Base-by-base conservation (phyloP, 768 basidiomycete genomes). In the Lanmaoa pseudosensibilis region DNA sequence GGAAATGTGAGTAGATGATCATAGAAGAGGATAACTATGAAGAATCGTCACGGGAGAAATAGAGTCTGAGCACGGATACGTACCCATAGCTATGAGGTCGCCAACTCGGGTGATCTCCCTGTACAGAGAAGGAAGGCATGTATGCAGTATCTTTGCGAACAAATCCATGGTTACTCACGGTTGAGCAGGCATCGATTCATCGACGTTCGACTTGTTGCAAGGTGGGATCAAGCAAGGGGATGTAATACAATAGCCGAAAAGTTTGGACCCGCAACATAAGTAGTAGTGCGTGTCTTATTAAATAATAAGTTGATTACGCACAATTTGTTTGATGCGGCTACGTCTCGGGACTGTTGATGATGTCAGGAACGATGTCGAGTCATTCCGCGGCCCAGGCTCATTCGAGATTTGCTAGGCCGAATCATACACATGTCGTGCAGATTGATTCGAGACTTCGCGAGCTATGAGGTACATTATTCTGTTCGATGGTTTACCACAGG, bases 1-100 rank as follows among this genome's bases (percentile, higher is more conserved):
- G 58, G 46, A 5, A 83, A 58, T 0, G 83, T 84, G 38, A 82
- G 65, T 39, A 72, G 37, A 56, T 79, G 80, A 47, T 83, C 83
- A 47, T 79, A 78, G 16, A 75, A 62, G 21, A 76, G 58, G 9
- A 75, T 47, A n/a, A 44, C 74, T 72, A 19, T 8, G n/a, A 36
- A 16, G 13, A 13, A 11, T 23, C 5, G 54, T 51, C 34, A 46
- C 0, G 25, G n/a, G 3, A 30, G 41, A 30, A 19, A 19, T 4
- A 5, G 10, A 2, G n/a, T 40, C 18, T 16, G 25, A 13, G 21
- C 16, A 25, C 15, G 27, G 19, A 18, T 45, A 46, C 61, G 13
- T 36, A 63, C 61, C 39, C 43, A 50, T 54, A 21, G 57, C 47
- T 23, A 56, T 19, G 8, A 56, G 39, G 21, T 38, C 43, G 23